Evolutionary conservation across 805 yeast species (phyloP).

Genomic region (Ogataea saltuana): DNA sequence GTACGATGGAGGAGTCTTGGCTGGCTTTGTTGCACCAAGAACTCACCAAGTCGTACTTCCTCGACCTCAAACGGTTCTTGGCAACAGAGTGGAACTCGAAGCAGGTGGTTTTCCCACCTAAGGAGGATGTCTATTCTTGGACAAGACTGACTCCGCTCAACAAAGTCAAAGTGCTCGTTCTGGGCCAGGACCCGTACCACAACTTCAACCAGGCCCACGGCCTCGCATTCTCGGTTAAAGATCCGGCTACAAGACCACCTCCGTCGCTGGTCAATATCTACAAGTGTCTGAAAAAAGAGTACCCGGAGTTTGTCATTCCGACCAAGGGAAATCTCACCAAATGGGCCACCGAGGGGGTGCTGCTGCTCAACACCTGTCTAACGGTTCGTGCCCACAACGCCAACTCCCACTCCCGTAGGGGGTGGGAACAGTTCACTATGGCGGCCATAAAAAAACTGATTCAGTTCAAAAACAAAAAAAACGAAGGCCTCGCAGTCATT

Average conservation of each 20-base stretch:
- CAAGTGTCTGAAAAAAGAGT: constrained; percentile 67
- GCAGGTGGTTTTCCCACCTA: constrained; percentile 73
- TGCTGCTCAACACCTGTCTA: constrained; percentile 81
- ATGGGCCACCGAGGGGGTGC: constrained; percentile 89
- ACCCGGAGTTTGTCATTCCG: constrained; percentile 68
- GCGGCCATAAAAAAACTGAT: constrained; percentile 58
- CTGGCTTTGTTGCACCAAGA: constrained; percentile 65
- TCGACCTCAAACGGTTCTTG: constrained; percentile 68
- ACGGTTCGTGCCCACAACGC: constrained; percentile 94
- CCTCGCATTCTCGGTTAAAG: constrained; percentile 85
- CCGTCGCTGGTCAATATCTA: constrained; percentile 86
- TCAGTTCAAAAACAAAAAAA: constrained; percentile 43
- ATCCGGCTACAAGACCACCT: constrained; percentile 80
- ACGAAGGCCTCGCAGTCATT: constrained; percentile 65
- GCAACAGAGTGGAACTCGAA: constrained; percentile 41
- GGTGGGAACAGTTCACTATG: constrained; percentile 92
- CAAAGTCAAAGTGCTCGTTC: constrained; percentile 69
- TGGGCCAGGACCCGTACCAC: constrained; percentile 98
- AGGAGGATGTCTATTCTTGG: constrained; percentile 84
- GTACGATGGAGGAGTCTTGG: constrained; percentile 78
- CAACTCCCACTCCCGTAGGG: constrained; percentile 84
- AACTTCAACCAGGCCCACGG: constrained; percentile 95
- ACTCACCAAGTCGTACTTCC: constrained; percentile 81
- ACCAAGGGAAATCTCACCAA: constrained; percentile 65
- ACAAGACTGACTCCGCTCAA: constrained; percentile 78